Evolutionary conservation across 2,329 filamentous ascomycete species (phyloP).

Genomic region (Penicillium sp.): DNA sequence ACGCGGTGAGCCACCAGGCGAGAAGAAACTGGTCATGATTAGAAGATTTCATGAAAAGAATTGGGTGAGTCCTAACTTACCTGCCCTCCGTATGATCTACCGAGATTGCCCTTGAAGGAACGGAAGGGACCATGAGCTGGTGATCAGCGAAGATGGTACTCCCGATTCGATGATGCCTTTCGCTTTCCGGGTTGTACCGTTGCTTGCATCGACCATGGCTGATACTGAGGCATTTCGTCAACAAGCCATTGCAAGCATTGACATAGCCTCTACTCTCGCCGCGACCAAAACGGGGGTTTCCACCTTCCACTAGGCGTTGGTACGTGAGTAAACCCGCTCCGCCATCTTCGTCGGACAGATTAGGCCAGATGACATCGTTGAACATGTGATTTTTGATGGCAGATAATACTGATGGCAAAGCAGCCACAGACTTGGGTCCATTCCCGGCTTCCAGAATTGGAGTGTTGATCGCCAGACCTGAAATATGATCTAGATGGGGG

Average conservation of each 20-base stretch:
- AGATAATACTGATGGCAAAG: conserved; percentile 80
- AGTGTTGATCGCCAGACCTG: conserved; percentile 89
- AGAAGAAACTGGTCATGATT: conserved; percentile 27
- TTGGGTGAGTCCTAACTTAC: conserved; percentile 21
- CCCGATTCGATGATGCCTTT: conserved; percentile 58
- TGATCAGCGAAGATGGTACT: conserved; percentile 44
- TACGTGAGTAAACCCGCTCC: conserved; percentile 91
- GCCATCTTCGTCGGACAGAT: conserved; percentile 91
- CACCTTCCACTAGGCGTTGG: conserved; percentile 80
- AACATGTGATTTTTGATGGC: conserved; percentile 94
- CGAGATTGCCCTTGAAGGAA: conserved; percentile 38
- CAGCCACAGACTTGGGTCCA: conserved; percentile 77
- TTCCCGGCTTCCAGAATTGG: conserved; percentile 75
- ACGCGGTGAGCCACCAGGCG: conserved; percentile 31
- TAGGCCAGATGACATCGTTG: conserved; percentile 97
- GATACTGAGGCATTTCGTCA: conserved; percentile 81
- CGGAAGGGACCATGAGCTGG: conserved; percentile 47
- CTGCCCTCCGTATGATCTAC: conserved; percentile 32
- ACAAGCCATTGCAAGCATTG: conserved; percentile 81
- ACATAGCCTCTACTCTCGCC: conserved; percentile 79
- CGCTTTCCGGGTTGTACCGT: conserved; percentile 49
- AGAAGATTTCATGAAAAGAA: not conserved
- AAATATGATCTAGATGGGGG: conserved; percentile 92
- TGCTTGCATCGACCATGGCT: conserved; percentile 89
- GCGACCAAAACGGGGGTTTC: conserved; percentile 76